Base-by-base conservation (phyloP, 2,329 filamentous ascomycete species). In the Colletotrichum ledebouriae region DNA sequence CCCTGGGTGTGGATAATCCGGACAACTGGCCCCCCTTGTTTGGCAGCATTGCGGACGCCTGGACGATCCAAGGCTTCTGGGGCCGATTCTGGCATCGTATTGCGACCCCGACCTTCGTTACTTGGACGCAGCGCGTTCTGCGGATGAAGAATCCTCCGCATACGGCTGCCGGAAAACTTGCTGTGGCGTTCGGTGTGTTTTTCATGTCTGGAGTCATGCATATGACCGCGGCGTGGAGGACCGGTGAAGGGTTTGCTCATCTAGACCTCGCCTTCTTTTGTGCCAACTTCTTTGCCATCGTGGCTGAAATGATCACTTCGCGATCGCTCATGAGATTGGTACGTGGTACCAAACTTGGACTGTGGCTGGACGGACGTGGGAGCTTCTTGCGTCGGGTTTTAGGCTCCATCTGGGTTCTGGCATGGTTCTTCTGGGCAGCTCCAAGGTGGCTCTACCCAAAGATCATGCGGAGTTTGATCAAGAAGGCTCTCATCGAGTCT, bases 131-230 rank as follows among this genome's bases (percentile, higher is more conserved):
- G 3, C 17, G 39, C 22, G 6, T 65, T 11, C 6, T 49, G 9
- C 33, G 65, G 3, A 41, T 15, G 6, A 47, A 34, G 34, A 2
- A 29, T 39, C 42, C 42, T 6, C 47, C 15, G 11, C 34, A 9
- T 6, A 37, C 49, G 1, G 2, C 33, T 47, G 1, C 29, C 20
- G 6, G 29, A 29, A 69, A 69, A 6, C 33, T 53, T 7, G 2
- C 42, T n/a, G 49, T 65, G 0, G 58, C 67, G 1, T 52, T 62
- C 15, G 53, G 46, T 13, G 56, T 56, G 33, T 67, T 66, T 25
- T n/a, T 41, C 17, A 17, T 78, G 66, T 83, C 79, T 0, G 84
- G 83, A 0, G 78, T 81, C 13, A 85, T 77, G 71, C 86, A 85
- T 10, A 85, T 80, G 2, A 76, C 64, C 11, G 58, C 60, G n/a